Evolutionary conservation across 78 protist genomes (phyloP).

Genomic region (Anaeramoeba flamelloides): DNA sequence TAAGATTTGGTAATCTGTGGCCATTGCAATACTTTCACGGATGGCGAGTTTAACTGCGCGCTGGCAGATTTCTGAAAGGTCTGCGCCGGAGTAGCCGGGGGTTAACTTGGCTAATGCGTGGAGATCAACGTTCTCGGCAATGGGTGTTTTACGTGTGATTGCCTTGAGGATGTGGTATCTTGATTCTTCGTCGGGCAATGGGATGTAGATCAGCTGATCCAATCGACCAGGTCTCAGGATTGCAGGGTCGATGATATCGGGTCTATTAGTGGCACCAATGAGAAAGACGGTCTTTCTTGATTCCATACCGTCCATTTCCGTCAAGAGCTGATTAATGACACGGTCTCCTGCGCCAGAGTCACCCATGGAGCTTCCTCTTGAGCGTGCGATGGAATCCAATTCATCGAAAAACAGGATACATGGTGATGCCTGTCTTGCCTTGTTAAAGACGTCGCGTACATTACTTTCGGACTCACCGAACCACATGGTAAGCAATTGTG

Average conservation of each 20-base stretch:
- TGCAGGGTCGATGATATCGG: background rate
- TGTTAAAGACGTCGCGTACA: slow-evolving; percentile 20
- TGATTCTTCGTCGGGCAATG: slow-evolving; percentile 17
- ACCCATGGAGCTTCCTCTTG: slow-evolving; percentile 20
- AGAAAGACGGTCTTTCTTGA: too few species aligned
- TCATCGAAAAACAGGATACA: slow-evolving; percentile 31
- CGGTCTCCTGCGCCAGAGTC: slow-evolving; percentile 15
- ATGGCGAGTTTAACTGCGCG: slow-evolving; percentile 29
- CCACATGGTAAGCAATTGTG: slow-evolving; percentile 25
- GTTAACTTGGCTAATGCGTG: slow-evolving; percentile 7
- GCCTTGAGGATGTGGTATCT: slow-evolving; percentile 14
- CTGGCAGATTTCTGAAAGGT: slow-evolving; percentile 21
- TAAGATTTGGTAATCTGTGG: too few species aligned
- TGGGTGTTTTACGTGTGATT: slow-evolving; percentile 18
- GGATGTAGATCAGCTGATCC: slow-evolving; percentile 21
- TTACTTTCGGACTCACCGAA: slow-evolving; percentile 26
- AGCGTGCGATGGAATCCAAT: slow-evolving; percentile 22
- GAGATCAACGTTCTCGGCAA: slow-evolving; percentile 4
- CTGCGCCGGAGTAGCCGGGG: slow-evolving; percentile 24
- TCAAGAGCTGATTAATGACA: slow-evolving; percentile 30
- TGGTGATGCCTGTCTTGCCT: slow-evolving; percentile 22
- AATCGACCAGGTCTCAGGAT: slow-evolving; percentile 9
- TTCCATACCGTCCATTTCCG: slow-evolving; percentile 30
- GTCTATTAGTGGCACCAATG: background rate
- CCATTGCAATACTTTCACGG: slow-evolving; percentile 65